Base-by-base conservation (phyloP, 2,329 filamentous ascomycete species). In the Salinomyces thailandicus region DNA sequence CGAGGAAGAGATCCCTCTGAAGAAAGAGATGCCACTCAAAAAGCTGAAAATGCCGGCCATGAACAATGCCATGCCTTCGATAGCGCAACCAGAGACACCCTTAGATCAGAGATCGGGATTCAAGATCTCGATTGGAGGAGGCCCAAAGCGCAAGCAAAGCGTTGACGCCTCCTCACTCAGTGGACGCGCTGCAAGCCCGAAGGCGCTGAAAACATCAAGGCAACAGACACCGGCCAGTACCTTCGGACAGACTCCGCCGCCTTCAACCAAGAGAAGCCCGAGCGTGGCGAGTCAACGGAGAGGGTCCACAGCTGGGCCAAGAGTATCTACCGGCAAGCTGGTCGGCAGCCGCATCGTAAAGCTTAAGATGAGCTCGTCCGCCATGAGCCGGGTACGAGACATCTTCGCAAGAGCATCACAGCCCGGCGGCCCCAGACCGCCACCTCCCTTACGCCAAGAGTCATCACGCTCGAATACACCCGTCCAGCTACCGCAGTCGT, bases 171-270 rank as follows among this genome's bases (percentile, higher is more conserved):
- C n/a, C n/a, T n/a, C n/a, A n/a, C n/a, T n/a, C n/a, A 27, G 20
- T 26, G 29, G 31, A 33, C 26, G 48, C 27, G 47, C 48, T 22
- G 41, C 35, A 20, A 51, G 48, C 41, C 50, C 50, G n/a, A 53
- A 51, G 31, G 38, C 43, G 20, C 43, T 24, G 30, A 50, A 50
- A 35, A 32, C 45, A 8, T 36, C 45, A 20, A 36, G 30, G 14
- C 29, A 36, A 16, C 37, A 39, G 15, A 39, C 45, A 11, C 40
- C 44, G 8, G 22, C 22, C 22, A 42, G 17, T 13, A 22, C 26
- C 14, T 18, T 15, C 6, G 37, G 33, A 18, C 26, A 14, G 8
- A 36, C 28, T 18, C 33, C 37, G 26, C 29, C 37, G 27, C 39
- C 22, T 26, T n/a, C 22, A 11, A 37, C n/a, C 9, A 33, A 30